Evolutionary conservation across 2,329 filamentous ascomycete genomes (phyloP).

Genomic region (Pyrenochaeta sp.): DNA sequence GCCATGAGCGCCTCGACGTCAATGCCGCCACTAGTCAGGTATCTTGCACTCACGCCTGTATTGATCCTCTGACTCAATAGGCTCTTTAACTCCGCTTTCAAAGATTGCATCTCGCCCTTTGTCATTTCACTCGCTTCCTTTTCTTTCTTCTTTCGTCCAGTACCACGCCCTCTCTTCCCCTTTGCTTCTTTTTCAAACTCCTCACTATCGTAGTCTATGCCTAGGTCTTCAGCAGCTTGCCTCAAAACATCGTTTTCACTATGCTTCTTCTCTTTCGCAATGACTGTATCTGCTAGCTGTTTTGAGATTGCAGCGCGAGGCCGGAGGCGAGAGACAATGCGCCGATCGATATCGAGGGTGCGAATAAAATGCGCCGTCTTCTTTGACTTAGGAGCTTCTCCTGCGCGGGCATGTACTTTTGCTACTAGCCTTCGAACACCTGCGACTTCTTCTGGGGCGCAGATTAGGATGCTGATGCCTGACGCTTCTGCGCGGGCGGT

Average conservation of each 20-base stretch:
- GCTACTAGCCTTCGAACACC: slow-evolving; percentile 83
- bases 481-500: slow-evolving; percentile 83
- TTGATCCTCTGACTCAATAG: slow-evolving; percentile 80
- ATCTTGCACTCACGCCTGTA: slow-evolving; percentile 85
- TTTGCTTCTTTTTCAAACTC: slow-evolving; percentile 72
- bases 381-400: slow-evolving; percentile 58
- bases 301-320: slow-evolving; percentile 84
- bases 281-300: slow-evolving; percentile 79
- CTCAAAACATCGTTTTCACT: slow-evolving; percentile 87
- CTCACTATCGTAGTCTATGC: slow-evolving; percentile 91
- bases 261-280: slow-evolving; percentile 87
- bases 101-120: slow-evolving; percentile 75
- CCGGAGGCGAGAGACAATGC: slow-evolving; percentile 77
- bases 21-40: slow-evolving; percentile 84
- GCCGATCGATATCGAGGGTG: slow-evolving; percentile 83
- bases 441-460: slow-evolving; percentile 87
- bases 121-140: slow-evolving; percentile 71
- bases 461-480: slow-evolving; percentile 87
- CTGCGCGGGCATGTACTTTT: slow-evolving; percentile 78
- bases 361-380: slow-evolving; percentile 73
- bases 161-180: slow-evolving; percentile 70
- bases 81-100: slow-evolving; percentile 76
- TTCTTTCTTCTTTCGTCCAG: slow-evolving; percentile 77
- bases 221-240: slow-evolving; percentile 87
- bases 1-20: slow-evolving; percentile 78